phyloP scores from a whole-genome alignment of 352 stramenopile species.

The Achlya hypogyna region DNA sequence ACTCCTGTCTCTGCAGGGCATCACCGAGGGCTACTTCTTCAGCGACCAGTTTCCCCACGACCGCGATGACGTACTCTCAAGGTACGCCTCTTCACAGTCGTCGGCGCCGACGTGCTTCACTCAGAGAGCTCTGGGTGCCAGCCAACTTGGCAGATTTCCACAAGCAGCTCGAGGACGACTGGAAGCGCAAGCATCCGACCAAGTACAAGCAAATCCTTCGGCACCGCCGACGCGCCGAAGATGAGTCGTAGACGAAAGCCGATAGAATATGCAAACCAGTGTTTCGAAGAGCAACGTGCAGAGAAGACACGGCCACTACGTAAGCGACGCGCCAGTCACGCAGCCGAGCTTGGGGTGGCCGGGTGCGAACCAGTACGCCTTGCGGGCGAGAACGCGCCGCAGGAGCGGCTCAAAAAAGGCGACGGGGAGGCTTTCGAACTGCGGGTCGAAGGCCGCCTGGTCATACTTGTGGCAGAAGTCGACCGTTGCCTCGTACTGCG shows the following conservation, averaged over 20 bases:
- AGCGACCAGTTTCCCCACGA: conserved; percentile 11
- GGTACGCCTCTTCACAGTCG: neutral
- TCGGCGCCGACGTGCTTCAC: neutral
- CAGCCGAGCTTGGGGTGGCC: conserved; percentile 20
- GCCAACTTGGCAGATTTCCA: neutral
- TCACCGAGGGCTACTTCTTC: neutral
- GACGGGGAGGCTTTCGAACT: conserved; percentile 1
- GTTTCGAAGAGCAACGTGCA: neutral
- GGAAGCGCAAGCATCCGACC: conserved; percentile 6
- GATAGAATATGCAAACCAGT: too few relatives aligned
- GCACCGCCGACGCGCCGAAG: neutral
- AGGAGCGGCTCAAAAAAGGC: conserved; percentile 19
- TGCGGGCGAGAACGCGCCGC: conserved; percentile 6
- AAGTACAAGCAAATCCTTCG: conserved; percentile 15
- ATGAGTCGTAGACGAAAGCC: too few relatives aligned
- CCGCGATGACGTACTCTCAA: neutral
- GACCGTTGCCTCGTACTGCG: conserved; percentile 13
- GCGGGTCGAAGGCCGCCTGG: conserved; percentile 19
- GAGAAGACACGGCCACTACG: neutral
- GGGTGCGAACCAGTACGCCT: conserved; percentile 19
- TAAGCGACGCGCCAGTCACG: conserved; percentile 12
- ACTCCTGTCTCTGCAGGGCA: neutral
- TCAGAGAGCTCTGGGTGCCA: neutral
- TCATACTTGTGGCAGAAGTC: conserved; percentile 24
- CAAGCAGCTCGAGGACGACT: neutral